These are phyloP conservation scores for Botrytis elliptica DNA, from an alignment of 2,329 filamentous ascomycete genomes.

Conservation along the genomic window DNA sequence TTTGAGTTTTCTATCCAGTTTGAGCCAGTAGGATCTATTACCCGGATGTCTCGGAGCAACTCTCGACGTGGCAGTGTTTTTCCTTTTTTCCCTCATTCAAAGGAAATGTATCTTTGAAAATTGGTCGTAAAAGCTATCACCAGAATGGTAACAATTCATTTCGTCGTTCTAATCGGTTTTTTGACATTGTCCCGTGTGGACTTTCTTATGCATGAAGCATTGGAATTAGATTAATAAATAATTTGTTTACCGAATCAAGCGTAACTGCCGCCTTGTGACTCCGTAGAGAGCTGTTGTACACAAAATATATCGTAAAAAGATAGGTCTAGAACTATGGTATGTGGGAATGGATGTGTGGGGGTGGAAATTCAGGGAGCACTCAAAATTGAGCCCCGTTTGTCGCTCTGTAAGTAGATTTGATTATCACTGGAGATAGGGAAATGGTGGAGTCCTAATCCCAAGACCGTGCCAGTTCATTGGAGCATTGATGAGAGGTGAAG, in stretches of 20 bases:
- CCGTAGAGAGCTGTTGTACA: not conserved
- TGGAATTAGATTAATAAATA: conserved; percentile 15
- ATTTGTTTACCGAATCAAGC: conserved; percentile 17
- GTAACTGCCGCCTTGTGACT: conserved; percentile 21
- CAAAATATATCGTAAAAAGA: conserved; percentile 17
- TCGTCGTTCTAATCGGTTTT: not conserved
- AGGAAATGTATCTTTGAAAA: conserved; percentile 3
- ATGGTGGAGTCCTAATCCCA: not conserved
- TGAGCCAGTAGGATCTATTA: conserved; percentile 9
- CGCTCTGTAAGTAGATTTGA: conserved; percentile 6
- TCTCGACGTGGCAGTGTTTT: conserved; percentile 21
- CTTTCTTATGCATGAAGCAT: conserved; percentile 9
- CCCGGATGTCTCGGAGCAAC: conserved; percentile 22
- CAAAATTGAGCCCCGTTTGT: conserved; percentile 11
- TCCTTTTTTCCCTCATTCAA: not conserved
- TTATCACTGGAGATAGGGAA: conserved; percentile 13
- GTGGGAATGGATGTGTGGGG: conserved; percentile 14
- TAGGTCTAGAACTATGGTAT: conserved; percentile 17
- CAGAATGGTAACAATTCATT: conserved; percentile 5
- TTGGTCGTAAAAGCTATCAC: not conserved
- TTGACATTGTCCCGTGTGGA: not conserved
- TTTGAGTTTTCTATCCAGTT: not conserved
- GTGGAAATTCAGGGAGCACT: conserved; percentile 13
- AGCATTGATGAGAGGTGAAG: not conserved
- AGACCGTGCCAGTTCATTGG: conserved; percentile 5